These are phyloP conservation scores for Lippia alba DNA, from an alignment of 305 asterid genomes.

Conservation along the genomic window DNA sequence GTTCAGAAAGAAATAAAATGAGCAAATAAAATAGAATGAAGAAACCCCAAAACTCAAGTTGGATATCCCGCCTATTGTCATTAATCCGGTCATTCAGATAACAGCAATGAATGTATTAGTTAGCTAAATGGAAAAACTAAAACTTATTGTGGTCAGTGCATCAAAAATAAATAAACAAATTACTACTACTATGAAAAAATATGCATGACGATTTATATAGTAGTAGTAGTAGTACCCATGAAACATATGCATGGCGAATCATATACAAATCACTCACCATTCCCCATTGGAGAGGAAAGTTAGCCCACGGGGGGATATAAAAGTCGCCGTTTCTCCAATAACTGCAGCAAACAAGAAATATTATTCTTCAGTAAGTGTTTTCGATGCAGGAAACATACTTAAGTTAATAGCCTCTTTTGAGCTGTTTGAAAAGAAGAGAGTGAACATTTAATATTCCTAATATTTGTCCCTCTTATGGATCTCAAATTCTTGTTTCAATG, in stretches of 20 bases:
- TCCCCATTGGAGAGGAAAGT: conserved; percentile 95
- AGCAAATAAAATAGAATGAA: not conserved
- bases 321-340: conserved; percentile 92
- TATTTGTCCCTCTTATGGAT: no score
- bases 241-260: no score
- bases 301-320: conserved; percentile 65
- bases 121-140: not conserved
- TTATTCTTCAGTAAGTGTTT: conserved; percentile 15
- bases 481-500: no score
- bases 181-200: no score
- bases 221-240: no score
- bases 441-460: no score
- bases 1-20: no score
- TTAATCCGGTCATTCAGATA: not conserved
- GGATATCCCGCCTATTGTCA: not conserved
- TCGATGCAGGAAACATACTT: conserved; percentile 2
- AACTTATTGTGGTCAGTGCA: not conserved
- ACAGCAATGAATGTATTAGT: no score
- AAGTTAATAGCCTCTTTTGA: conserved; percentile 10
- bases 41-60: not conserved
- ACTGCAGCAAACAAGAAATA: conserved; percentile 56
- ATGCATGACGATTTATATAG: no score
- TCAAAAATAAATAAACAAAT: no score
- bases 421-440: not conserved
- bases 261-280: conserved; percentile 60